Percentiles rank a stretch among this genome's conserved stretches.
phyloP scores from a whole-genome alignment of 2,329 filamentous ascomycete genomes.

The Dothistroma septosporum region DNA sequence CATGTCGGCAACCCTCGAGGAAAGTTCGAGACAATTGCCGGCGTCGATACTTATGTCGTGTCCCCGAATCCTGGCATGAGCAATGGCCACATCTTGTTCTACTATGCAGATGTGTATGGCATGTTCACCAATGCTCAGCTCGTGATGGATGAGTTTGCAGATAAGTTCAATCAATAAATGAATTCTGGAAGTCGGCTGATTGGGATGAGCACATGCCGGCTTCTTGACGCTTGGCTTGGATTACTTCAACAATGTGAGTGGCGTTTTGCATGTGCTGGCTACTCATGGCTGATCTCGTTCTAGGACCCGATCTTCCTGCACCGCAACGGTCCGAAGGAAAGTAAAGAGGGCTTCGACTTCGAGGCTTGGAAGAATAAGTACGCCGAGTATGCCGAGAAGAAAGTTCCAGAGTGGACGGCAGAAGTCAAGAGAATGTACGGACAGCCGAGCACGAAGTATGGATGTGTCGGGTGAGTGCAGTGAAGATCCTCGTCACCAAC shows the following conservation, averaged over 20 bases:
- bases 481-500: neutral
- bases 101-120: constrained; percentile 24
- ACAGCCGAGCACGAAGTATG: constrained; percentile 36
- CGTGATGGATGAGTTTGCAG: constrained; percentile 23
- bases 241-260: constrained; percentile 22
- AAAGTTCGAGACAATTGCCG: constrained; percentile 17
- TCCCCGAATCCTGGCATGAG: constrained; percentile 12
- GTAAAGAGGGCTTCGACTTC: constrained; percentile 44
- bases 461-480: constrained; percentile 37
- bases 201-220: constrained; percentile 19
- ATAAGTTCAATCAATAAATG: constrained; percentile 4
- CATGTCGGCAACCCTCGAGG: constrained; percentile 21
- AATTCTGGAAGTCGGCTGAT: neutral
- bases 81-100: constrained; percentile 23
- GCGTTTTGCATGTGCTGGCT: too few species aligned
- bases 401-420: constrained; percentile 45
- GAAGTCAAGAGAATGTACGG: constrained; percentile 39
- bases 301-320: constrained; percentile 22
- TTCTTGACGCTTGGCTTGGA: constrained; percentile 21
- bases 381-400: constrained; percentile 40
- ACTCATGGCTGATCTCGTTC: neutral
- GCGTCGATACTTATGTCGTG: constrained; percentile 24
- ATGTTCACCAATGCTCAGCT: constrained; percentile 24
- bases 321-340: constrained; percentile 29
- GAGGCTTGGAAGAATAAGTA: constrained; percentile 50